Evolutionary conservation across 352 stramenopile species (phyloP).

Genomic region (Phytophthora idaei): DNA sequence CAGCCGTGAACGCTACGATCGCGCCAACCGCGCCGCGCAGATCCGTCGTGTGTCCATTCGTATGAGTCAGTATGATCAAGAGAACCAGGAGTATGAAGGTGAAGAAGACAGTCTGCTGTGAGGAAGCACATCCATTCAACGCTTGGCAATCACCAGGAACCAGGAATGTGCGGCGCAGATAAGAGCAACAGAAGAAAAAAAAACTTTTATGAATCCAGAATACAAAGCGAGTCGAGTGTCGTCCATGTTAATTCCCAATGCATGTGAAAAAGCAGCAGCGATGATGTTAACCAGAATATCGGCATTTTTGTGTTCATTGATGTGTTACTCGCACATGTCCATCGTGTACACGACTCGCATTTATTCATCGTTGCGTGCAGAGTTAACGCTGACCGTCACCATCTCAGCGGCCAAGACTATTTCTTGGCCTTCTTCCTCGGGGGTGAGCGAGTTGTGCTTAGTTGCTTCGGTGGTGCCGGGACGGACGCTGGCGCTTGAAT

Average conservation of each 20-base stretch:
- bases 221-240: slow-evolving; percentile 10
- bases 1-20: slow-evolving; percentile 55
- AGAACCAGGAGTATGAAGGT: slow-evolving; percentile 55
- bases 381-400: slow-evolving; percentile 38
- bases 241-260: slow-evolving; percentile 24
- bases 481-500: background rate
- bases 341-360: background rate
- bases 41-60: slow-evolving; percentile 76
- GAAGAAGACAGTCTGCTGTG: slow-evolving; percentile 64
- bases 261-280: slow-evolving; percentile 6
- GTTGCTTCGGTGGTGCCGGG: slow-evolving; percentile 6
- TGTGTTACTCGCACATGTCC: background rate
- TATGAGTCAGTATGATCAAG: slow-evolving; percentile 61
- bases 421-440: slow-evolving; percentile 41
- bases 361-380: slow-evolving; percentile 7
- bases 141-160: background rate
- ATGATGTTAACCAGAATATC: slow-evolving; percentile 30
- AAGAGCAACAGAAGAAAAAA: slow-evolving; percentile 8
- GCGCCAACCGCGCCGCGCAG: slow-evolving; percentile 67
- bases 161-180: background rate
- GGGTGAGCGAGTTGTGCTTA: slow-evolving; percentile 17
- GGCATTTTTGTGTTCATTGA: slow-evolving; percentile 24
- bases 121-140: slow-evolving; percentile 25
- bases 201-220: slow-evolving; percentile 25
- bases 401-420: slow-evolving; percentile 39